Percentiles rank a stretch among this genome's conserved stretches.
phyloP scores from a whole-genome alignment of 2,329 filamentous ascomycete genomes.

The Raffaelea ambrosiae region DNA sequence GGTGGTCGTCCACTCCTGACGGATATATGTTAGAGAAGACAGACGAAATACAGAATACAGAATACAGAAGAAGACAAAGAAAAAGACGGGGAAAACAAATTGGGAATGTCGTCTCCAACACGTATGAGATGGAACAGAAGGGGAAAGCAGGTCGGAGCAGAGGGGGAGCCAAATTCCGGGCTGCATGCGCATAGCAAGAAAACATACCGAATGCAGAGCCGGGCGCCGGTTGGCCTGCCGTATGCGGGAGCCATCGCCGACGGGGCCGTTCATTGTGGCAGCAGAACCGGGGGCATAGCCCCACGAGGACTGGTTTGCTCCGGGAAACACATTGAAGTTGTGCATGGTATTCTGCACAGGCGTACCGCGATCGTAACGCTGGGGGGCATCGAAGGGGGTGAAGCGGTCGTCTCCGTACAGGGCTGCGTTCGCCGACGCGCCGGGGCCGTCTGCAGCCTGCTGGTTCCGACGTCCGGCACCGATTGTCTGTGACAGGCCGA shows the following conservation, averaged over 20 bases:
- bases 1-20: conserved; percentile 15
- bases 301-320: conserved; percentile 61
- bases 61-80: too few relatives aligned
- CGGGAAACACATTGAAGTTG: conserved; percentile 44
- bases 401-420: conserved; percentile 65
- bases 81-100: too few relatives aligned
- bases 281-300: conserved; percentile 49
- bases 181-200: too few relatives aligned
- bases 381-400: conserved; percentile 50
- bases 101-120: too few relatives aligned
- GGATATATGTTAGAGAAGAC: neutral
- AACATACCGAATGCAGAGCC: conserved; percentile 61
- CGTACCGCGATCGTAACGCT: conserved; percentile 30
- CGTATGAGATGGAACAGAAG: too few relatives aligned
- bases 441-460: conserved; percentile 66
- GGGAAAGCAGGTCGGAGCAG: too few relatives aligned
- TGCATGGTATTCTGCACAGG: conserved; percentile 29
- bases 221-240: conserved; percentile 43
- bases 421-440: conserved; percentile 51
- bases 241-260: conserved; percentile 55
- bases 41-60: too few relatives aligned
- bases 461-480: conserved; percentile 60
- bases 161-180: too few relatives aligned
- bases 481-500: conserved; percentile 25
- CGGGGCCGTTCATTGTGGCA: conserved; percentile 55